A percentile compares a stretch with the other conserved stretches of the same genome.
These are phyloP conservation scores for Candida verbasci DNA, from an alignment of 805 yeast genomes.

Conservation along the genomic window DNA sequence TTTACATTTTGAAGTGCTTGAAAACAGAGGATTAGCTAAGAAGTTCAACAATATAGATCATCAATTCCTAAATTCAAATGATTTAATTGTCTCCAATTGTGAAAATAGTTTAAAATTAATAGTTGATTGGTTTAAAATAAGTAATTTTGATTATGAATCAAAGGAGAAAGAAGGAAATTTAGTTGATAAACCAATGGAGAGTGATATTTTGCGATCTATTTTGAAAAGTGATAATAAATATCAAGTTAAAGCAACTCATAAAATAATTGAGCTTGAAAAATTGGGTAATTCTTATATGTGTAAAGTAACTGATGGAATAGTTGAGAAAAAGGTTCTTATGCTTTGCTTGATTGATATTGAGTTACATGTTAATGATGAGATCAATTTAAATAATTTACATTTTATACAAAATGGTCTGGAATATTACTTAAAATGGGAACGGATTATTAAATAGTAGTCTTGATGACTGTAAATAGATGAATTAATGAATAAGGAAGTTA, in stretches of 20 bases:
- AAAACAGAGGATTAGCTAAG: constrained; percentile 5
- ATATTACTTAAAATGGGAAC: constrained; percentile 6
- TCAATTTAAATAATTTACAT: constrained; percentile 3
- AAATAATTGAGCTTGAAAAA: background rate
- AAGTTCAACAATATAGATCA: constrained; percentile 3
- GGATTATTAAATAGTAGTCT: background rate
- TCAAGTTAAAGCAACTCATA: constrained; percentile 6
- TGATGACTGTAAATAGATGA: too few species aligned
- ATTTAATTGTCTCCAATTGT: constrained; percentile 2
- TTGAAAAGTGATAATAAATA: background rate
- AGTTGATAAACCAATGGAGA: background rate
- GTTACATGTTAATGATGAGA: constrained; percentile 1
- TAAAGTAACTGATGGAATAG: background rate
- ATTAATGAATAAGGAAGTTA: background rate
- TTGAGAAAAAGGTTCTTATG: background rate
- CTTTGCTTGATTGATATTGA: constrained; percentile 1
- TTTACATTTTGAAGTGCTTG: constrained; percentile 4
- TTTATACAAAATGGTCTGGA: background rate
- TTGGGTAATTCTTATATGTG: constrained; percentile 3
- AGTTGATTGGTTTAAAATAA: constrained; percentile 6
- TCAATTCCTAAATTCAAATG: constrained; percentile 1
- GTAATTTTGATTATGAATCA: constrained; percentile 3
- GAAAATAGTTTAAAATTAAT: background rate
- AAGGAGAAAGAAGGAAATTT: background rate
- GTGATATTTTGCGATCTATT: background rate